phyloP scores from a whole-genome alignment of 2,329 filamentous ascomycete species.

The Cladophialophora immunda region DNA sequence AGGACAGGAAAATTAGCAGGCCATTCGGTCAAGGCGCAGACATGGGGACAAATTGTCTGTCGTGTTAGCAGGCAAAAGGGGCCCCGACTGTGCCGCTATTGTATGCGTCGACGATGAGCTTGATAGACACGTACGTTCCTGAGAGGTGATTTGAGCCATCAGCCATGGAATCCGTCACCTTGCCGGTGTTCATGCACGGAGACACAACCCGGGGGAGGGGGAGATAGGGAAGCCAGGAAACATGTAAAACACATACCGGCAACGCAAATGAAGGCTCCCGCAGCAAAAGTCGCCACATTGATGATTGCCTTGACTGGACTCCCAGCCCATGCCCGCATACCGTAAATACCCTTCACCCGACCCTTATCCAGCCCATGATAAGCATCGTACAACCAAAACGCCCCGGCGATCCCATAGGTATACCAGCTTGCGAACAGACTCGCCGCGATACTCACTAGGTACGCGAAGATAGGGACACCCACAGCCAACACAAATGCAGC shows the following conservation, averaged over 20 bases:
- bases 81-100: constrained; percentile 29
- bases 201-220: neutral
- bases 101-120: constrained; percentile 44
- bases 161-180: neutral
- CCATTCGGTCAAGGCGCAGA: neutral
- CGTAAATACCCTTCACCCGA: constrained; percentile 44
- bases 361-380: constrained; percentile 48
- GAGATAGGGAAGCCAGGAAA: neutral
- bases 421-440: constrained; percentile 64
- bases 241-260: constrained; percentile 36
- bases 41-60: neutral
- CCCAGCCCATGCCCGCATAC: constrained; percentile 49
- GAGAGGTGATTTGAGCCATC: constrained; percentile 57
- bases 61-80: constrained; percentile 32
- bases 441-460: constrained; percentile 61
- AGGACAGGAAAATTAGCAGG: neutral
- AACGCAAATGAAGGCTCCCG: constrained; percentile 45
- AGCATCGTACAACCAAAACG: constrained; percentile 62
- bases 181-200: neutral
- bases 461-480: constrained; percentile 64
- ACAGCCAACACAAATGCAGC: constrained; percentile 55
- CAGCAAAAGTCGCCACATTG: constrained; percentile 53
- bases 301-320: constrained; percentile 52
- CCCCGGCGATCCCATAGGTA: constrained; percentile 62
- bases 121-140: constrained; percentile 61